Conservation (phyloP, 257 asterid genomes). For the Rauvolfia tetraphylla region DNA sequence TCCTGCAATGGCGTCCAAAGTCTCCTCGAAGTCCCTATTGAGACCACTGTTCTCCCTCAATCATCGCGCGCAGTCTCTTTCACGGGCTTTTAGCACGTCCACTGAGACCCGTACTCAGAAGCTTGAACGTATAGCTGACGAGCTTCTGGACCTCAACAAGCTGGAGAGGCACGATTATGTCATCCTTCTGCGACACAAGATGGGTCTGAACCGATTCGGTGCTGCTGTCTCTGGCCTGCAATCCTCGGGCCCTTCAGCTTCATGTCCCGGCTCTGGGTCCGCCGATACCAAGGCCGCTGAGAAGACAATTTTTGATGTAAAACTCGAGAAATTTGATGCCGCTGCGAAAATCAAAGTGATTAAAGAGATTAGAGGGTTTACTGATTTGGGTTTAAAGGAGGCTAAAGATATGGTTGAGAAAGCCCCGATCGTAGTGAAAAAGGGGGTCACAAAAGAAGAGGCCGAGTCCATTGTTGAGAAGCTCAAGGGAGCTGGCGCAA, state of each 20-base stretch:
- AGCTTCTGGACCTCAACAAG: slow-evolving; percentile 58
- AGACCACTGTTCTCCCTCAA: slow-evolving; percentile 28
- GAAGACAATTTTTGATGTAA: slow-evolving; percentile 66
- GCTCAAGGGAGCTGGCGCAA: slow-evolving; percentile 79
- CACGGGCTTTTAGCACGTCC: slow-evolving; percentile 45
- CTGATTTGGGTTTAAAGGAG: slow-evolving; percentile 80
- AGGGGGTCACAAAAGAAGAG: slow-evolving; percentile 70
- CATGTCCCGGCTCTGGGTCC: slow-evolving; percentile 42
- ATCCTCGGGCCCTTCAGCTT: slow-evolving; percentile 25
- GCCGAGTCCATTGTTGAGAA: slow-evolving; percentile 66
- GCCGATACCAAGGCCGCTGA: slow-evolving; percentile 48
- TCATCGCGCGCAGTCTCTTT: slow-evolving; percentile 2
- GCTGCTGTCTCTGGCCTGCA: slow-evolving; percentile 42
- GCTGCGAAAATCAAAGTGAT: slow-evolving; percentile 77
- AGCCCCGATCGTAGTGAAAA: slow-evolving; percentile 70
- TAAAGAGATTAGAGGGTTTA: slow-evolving; percentile 75
- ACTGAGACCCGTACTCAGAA: slow-evolving; percentile 44
- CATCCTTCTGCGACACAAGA: slow-evolving; percentile 55
- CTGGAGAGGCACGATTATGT: slow-evolving; percentile 72
- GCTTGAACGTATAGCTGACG: slow-evolving; percentile 75
- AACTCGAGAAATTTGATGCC: slow-evolving; percentile 67
- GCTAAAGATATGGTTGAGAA: slow-evolving; percentile 89
- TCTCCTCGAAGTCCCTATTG: slow-evolving; percentile 29
- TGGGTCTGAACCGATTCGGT: slow-evolving; percentile 68
- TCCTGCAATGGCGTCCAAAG: slow-evolving; percentile 41